These are phyloP conservation scores for Yarrowia galli DNA, from an alignment of 1,139 yeast genomes.

Conservation along the genomic window DNA sequence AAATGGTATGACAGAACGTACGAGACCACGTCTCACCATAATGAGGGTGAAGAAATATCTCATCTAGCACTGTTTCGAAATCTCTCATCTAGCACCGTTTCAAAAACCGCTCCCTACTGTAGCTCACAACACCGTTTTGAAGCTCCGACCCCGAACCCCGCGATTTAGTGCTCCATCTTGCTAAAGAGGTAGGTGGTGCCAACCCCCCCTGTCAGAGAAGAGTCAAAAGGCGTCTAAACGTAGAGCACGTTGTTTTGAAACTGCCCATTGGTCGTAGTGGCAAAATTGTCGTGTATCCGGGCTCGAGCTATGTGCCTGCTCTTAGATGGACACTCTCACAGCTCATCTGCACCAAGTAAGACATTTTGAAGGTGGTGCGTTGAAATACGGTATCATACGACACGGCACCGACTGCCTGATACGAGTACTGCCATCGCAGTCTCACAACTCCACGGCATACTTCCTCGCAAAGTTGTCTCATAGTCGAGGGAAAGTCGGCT, in stretches of 20 bases:
- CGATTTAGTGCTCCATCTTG: background rate
- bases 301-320: too few relatives aligned
- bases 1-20: too few relatives aligned
- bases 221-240: conserved; percentile 1
- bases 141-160: conserved; percentile 25
- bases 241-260: background rate
- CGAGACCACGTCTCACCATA: background rate
- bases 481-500: background rate
- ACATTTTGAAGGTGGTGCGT: too few relatives aligned
- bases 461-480: background rate
- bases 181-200: background rate
- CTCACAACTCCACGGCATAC: too few relatives aligned
- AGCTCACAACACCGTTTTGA: background rate
- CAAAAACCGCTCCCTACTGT: background rate
- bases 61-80: background rate
- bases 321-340: too few relatives aligned
- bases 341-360: too few relatives aligned
- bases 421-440: too few relatives aligned
- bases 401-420: too few relatives aligned
- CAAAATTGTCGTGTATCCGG: too few relatives aligned
- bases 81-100: background rate
- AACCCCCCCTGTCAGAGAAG: background rate
- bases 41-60: background rate
- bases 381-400: too few relatives aligned
- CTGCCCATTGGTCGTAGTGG: too few relatives aligned